phyloP scores from a whole-genome alignment of 2,329 filamentous ascomycete species.

The Sclerotinia minor region DNA sequence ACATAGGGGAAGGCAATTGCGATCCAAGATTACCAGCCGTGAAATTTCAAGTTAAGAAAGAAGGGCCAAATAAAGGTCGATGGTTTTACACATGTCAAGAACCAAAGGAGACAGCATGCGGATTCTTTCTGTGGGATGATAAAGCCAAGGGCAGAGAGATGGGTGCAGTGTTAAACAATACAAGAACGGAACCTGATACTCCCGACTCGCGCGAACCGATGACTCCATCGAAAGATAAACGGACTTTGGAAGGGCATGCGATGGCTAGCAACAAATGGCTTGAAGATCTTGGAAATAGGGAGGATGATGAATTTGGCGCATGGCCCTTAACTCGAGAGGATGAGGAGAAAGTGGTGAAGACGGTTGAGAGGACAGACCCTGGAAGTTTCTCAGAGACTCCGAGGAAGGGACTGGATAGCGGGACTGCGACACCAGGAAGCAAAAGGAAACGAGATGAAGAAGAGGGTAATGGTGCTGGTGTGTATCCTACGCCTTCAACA shows the following conservation, averaged over 20 bases:
- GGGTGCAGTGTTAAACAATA: conserved; percentile 48
- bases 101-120: conserved; percentile 48
- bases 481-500: conserved; percentile 38
- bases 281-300: conserved; percentile 27
- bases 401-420: conserved; percentile 33
- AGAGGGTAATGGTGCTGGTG: conserved; percentile 11
- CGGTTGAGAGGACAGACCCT: conserved; percentile 21
- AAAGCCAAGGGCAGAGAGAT: conserved; percentile 51
- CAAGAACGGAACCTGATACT: conserved; percentile 45
- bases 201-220: conserved; percentile 22
- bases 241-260: conserved; percentile 27
- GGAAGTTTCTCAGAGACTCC: conserved; percentile 35
- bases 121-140: conserved; percentile 59
- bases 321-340: conserved; percentile 35
- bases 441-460: conserved; percentile 37
- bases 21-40: conserved; percentile 25
- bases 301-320: conserved; percentile 38
- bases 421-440: conserved; percentile 34
- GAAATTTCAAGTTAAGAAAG: conserved; percentile 48
- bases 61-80: conserved; percentile 51
- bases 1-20: conserved; percentile 24
- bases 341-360: conserved; percentile 31
- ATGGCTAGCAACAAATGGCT: conserved; percentile 30
- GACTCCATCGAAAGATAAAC: conserved; percentile 29
- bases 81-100: conserved; percentile 57